Evolutionary conservation across 1,139 yeast genomes (phyloP), one percentile per base, ranked within the genome.

Genomic region (Suhomyces bolitotheri): DNA sequence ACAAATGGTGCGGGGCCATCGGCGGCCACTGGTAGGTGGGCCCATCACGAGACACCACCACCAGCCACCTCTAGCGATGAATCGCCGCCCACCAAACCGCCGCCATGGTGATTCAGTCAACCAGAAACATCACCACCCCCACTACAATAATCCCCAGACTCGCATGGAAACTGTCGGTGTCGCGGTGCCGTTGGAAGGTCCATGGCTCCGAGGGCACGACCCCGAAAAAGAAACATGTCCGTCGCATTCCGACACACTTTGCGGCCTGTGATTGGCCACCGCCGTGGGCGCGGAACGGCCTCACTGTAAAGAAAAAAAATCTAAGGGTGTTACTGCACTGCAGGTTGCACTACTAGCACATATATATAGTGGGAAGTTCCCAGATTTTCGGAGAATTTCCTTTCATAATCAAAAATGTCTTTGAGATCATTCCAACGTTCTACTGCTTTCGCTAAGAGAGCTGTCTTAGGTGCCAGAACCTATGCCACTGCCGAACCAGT

Each of bases 401-500:
- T 33, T 31, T 31, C 20, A 27, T 31, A 17, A 32, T 22, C 21
- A 20, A 56, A 31, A 34, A 64, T 64, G 71, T 64, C 71, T 45
- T 51, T 64, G 46, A 66, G 70, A 58, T 60, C 71, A 39, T 49
- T 64, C 43, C 66, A 65, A 54, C 69, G 69, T 47, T 56, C 68
- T 25, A 41, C 55, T 37, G 44, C 49, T 32, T 51, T 62, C 40
- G 62, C 66, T 38, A 60, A 56, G 53, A 55, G 60, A 47, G 62
- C 73, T 39, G 66, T 73, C 39, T 50, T 53, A 35, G 43, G 46
- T 42, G 58, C 62, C 40, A 64, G 73, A 61, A 55, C 69, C 50
- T 75, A 72, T 53, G 76, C 81, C 39, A 68, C 80, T 44, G 34
- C 74, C 45, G 80, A 75, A 61, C 76, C 79, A 58, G 76, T 71